Percentiles rank a stretch among this genome's conserved stretches.
Evolutionary conservation across 1,284 basidiomycete species (phyloP).

Genomic region (Ustilago loliicola): DNA sequence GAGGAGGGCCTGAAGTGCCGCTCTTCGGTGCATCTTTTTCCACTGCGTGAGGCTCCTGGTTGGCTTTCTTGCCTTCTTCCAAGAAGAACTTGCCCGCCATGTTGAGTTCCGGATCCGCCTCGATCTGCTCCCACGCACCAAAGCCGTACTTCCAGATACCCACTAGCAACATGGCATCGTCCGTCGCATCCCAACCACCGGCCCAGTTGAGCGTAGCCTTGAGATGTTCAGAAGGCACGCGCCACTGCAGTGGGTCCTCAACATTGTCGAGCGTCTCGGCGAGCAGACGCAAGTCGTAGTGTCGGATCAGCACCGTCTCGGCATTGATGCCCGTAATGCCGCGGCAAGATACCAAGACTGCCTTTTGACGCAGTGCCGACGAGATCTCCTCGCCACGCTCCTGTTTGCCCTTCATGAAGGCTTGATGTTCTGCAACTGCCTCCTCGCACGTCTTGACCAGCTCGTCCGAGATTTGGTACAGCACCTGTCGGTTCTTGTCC

Average conservation of each 20-base stretch:
- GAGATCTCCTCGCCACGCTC: conserved; percentile 81
- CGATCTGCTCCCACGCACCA: conserved; percentile 96
- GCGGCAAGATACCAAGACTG: conserved; percentile 89
- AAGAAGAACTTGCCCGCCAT: conserved; percentile 95
- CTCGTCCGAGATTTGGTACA: conserved; percentile 91
- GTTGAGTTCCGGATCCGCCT: conserved; percentile 85
- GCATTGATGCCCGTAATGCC: conserved; percentile 95
- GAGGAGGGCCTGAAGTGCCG: conserved; percentile 46
- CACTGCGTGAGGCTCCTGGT: conserved; percentile 38
- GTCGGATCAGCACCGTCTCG: conserved; percentile 91
- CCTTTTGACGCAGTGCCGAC: conserved; percentile 82
- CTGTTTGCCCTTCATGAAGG: conserved; percentile 69
- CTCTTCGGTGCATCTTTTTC: conserved; percentile 49
- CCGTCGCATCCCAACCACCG: conserved; percentile 90
- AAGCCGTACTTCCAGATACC: conserved; percentile 95
- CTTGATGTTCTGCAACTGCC: conserved; percentile 86
- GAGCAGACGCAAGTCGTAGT: conserved; percentile 89
- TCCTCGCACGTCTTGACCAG: conserved; percentile 87
- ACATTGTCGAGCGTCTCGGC: conserved; percentile 75
- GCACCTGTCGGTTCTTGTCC: conserved; percentile 93
- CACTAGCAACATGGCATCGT: conserved; percentile 93
- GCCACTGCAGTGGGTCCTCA: conserved; percentile 84
- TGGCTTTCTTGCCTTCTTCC: conserved; percentile 83
- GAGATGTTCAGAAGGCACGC: conserved; percentile 89
- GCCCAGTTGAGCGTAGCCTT: conserved; percentile 96